phyloP scores from a whole-genome alignment of 202 grass and related monocot genomes.

The Miscanthus sacchariflorus region DNA sequence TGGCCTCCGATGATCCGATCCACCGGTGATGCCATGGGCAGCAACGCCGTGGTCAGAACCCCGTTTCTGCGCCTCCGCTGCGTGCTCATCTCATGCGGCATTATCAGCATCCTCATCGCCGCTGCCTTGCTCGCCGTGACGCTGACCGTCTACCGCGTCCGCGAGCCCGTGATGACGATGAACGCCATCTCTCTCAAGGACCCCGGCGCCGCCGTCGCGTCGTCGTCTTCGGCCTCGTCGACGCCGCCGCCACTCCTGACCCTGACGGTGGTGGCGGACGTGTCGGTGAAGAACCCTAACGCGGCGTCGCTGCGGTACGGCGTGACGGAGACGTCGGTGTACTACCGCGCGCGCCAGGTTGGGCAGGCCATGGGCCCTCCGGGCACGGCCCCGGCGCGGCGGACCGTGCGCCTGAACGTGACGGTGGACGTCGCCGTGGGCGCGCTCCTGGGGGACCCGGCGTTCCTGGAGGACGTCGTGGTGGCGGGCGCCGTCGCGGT shows the following conservation, averaged over 20 bases:
- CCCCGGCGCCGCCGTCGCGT: not conserved
- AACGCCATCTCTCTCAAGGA: slow-evolving; percentile 56
- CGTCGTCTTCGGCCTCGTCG: not conserved
- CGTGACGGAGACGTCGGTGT: slow-evolving; percentile 61
- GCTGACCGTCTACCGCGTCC: slow-evolving; percentile 67
- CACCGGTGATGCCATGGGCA: slow-evolving; percentile 18
- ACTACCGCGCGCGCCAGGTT: slow-evolving; percentile 54
- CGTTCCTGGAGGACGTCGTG: slow-evolving; percentile 60
- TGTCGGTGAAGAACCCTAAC: slow-evolving; percentile 86
- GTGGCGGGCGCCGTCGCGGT: slow-evolving; percentile 53
- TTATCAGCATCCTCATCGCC: slow-evolving; percentile 21
- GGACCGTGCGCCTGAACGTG: slow-evolving; percentile 64
- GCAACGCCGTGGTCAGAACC: not conserved
- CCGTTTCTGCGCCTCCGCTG: slow-evolving; percentile 21
- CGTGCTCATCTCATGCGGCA: slow-evolving; percentile 55
- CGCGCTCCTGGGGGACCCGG: slow-evolving; percentile 42
- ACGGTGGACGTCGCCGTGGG: slow-evolving; percentile 58
- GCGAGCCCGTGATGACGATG: slow-evolving; percentile 76
- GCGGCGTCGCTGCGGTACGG: slow-evolving; percentile 61
- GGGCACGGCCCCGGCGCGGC: slow-evolving; percentile 46
- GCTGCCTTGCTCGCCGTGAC: slow-evolving; percentile 39
- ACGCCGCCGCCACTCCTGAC: not conserved
- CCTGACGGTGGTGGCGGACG: slow-evolving; percentile 62
- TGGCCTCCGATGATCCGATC: not conserved
- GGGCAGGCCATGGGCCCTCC: slow-evolving; percentile 47